phyloP scores from a whole-genome alignment of 2,329 filamentous ascomycete genomes.

The Paecilomyces dactylethromorphus region DNA sequence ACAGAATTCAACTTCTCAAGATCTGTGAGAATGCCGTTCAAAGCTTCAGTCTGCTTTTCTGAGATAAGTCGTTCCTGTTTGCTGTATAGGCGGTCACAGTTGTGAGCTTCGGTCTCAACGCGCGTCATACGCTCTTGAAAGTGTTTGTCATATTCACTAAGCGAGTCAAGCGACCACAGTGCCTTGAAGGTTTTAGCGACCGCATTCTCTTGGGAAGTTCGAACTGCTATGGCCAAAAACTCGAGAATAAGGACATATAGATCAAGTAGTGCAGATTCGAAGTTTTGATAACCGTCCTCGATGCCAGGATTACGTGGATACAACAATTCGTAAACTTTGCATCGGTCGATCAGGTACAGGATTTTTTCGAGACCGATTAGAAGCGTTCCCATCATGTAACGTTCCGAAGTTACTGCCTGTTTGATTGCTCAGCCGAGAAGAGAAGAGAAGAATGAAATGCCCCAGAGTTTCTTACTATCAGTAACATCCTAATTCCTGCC shows the following conservation, averaged over 20 bases:
- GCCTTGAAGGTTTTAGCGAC: no score
- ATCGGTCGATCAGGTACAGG: constrained; percentile 2
- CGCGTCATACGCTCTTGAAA: constrained; percentile 7
- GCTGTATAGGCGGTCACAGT: constrained; percentile 4
- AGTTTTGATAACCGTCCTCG: neutral
- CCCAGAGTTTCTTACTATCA: constrained; percentile 4
- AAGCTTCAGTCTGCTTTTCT: constrained; percentile 3
- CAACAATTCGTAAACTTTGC: constrained; percentile 4
- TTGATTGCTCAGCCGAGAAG: no score
- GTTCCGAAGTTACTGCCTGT: neutral
- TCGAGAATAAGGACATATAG: no score
- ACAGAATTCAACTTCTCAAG: no score
- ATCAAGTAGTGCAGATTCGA: no score
- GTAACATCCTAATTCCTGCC: constrained; percentile 9
- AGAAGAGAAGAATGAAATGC: no score
- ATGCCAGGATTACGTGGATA: neutral
- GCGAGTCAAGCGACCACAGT: constrained; percentile 1
- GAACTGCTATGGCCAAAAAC: no score
- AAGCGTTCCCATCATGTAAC: constrained; percentile 1
- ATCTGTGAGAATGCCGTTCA: no score
- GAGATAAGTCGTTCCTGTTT: neutral
- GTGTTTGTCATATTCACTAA: constrained; percentile 2
- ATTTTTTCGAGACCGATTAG: constrained; percentile 2
- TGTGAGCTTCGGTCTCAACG: constrained; percentile 3
- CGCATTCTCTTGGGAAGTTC: no score